These are phyloP conservation scores for Exophiala aquamarina DNA, from an alignment of 2,329 filamentous ascomycete genomes.

Conservation along the genomic window DNA sequence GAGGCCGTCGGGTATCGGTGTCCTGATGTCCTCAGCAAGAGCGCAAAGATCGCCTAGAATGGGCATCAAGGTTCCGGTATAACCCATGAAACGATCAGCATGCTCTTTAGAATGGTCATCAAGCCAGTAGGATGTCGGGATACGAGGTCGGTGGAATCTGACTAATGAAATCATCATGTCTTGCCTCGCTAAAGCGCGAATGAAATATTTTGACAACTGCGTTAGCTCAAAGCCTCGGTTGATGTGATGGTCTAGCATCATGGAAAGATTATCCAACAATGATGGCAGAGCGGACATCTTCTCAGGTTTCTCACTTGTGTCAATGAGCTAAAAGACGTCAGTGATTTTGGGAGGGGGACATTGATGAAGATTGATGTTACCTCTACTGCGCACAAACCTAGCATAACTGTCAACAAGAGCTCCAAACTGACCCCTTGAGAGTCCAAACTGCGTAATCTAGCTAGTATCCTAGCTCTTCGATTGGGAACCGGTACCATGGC, in stretches of 20 bases:
- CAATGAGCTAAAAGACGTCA: constrained; percentile 21
- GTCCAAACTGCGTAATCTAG: constrained; percentile 29
- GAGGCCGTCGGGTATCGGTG: background rate
- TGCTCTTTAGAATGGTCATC: constrained; percentile 24
- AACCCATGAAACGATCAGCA: constrained; percentile 35
- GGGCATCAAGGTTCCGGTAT: constrained; percentile 33
- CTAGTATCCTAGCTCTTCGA: constrained; percentile 32
- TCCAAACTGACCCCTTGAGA: constrained; percentile 28
- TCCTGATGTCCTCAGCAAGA: constrained; percentile 32
- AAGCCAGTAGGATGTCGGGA: constrained; percentile 31
- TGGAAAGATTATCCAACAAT: constrained; percentile 16
- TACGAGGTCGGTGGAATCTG: constrained; percentile 25
- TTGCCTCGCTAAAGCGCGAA: constrained; percentile 34
- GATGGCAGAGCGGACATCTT: constrained; percentile 28
- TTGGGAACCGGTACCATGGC: constrained; percentile 29
- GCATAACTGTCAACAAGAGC: constrained; percentile 30
- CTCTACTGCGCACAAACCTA: constrained; percentile 34
- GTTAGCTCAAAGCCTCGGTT: constrained; percentile 26
- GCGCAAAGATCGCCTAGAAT: constrained; percentile 31
- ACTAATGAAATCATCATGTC: constrained; percentile 34
- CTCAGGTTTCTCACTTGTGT: constrained; percentile 27
- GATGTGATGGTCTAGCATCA: constrained; percentile 28
- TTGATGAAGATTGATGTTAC: constrained; percentile 20
- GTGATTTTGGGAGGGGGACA: background rate
- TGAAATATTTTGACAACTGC: constrained; percentile 34